Evolutionary conservation across 2,329 filamentous ascomycete genomes (phyloP).

Genomic region (Phyllosticta capitalensis): DNA sequence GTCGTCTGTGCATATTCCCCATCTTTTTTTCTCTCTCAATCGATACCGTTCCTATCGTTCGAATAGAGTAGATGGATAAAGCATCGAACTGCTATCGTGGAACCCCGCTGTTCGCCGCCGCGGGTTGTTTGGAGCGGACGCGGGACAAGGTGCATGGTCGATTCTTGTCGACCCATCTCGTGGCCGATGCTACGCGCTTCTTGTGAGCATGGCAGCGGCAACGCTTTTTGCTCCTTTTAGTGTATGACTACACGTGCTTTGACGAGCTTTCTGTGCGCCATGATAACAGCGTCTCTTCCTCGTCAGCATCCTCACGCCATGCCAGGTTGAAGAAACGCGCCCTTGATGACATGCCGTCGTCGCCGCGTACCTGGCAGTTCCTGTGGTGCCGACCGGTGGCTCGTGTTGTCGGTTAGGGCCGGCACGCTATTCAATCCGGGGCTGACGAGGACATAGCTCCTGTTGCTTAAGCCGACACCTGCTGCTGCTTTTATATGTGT

Average conservation of each 20-base stretch:
- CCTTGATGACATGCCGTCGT: neutral
- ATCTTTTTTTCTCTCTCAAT: neutral
- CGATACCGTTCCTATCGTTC: neutral
- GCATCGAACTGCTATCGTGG: neutral
- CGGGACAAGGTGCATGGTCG: neutral
- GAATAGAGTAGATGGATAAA: neutral
- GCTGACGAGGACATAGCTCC: neutral
- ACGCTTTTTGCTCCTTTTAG: neutral
- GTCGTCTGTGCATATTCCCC: neutral
- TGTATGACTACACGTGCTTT: neutral
- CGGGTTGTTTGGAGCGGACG: neutral
- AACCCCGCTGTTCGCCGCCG: neutral
- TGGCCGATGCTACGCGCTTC: neutral
- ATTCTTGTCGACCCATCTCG: neutral
- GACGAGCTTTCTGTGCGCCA: neutral
- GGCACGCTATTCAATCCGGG: neutral
- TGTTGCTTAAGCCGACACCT: neutral
- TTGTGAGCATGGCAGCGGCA: neutral
- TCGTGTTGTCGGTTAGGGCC: neutral
- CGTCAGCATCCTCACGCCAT: neutral
- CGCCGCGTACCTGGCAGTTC: neutral
- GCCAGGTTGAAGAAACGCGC: neutral
- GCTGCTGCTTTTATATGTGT: neutral
- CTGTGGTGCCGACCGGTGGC: neutral
- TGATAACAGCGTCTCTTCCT: neutral